Base-by-base conservation (phyloP, 2,329 filamentous ascomycete species). In the Xylariaceae sp. region DNA sequence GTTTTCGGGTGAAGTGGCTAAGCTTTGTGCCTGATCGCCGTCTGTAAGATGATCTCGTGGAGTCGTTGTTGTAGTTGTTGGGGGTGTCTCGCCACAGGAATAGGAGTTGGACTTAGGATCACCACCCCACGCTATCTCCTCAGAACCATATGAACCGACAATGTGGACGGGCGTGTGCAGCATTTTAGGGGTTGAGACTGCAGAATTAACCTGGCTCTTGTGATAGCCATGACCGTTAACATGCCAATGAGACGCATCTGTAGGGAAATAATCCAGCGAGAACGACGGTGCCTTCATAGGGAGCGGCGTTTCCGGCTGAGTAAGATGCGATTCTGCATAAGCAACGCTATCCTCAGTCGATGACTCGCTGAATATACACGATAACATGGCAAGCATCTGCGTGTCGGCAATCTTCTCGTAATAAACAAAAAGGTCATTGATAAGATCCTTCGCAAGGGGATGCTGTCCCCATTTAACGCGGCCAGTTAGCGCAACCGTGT, bases 361-460 rank as follows among this genome's bases (percentile, higher is more conserved):
- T 0, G 85, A 79, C 48, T 89, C 85, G 62, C 81, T 84, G 67
- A 89, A 89, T 54, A 89, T 81, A 69, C 87, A 89, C 1, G 86
- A 87, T 23, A 89, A 77, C 85, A 89, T 89, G 7, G 86, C 87
- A 50, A 89, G 68, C 87, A 89, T 89, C 69, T 89, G 87, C 12
- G 88, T 74, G 57, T 89, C 86, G 5, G 81, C 84, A 26, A 80
- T 75, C 50, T 73, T 78, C 69, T 89, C 86, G 65, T 84, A 89
- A 66, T 89, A 79, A 21, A 78, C 74, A 62, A 89, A 87, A n/a
- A 89, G 73, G 54, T 87, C 81, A 58, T 75, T 71, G 52, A 89
- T 84, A 40, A 88, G 78, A n/a, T 79, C 77, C 57, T 78, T 80
- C 1, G 86, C 87, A 45, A 89, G 73, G 3, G 87, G 87, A 65